Evolutionary conservation across 352 stramenopile species (phyloP).

Genomic region (Achlya hypogyna): DNA sequence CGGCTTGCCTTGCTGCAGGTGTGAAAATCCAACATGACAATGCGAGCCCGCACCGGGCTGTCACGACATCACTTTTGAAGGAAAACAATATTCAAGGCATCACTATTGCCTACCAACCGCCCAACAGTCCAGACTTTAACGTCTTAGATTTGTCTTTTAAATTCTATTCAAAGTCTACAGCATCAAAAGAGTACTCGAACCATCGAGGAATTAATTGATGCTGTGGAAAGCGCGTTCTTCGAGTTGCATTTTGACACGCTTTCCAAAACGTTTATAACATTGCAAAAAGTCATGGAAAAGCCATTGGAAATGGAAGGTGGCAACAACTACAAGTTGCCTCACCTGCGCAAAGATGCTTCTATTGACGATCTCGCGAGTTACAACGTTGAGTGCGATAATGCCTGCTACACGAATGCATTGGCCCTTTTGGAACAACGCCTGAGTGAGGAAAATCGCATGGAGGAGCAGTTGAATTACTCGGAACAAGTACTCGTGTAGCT

Average conservation of each 20-base stretch:
- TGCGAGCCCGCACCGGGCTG: neutral
- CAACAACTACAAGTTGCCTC: too few species aligned
- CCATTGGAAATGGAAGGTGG: too few species aligned
- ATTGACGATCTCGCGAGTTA: too few species aligned
- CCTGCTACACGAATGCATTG: too few species aligned
- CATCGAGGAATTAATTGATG: constrained; percentile 7
- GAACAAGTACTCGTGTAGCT: too few species aligned
- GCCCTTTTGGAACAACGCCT: too few species aligned
- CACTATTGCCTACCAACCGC: neutral
- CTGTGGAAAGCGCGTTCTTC: constrained; percentile 16
- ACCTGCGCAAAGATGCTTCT: too few species aligned
- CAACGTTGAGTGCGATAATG: too few species aligned
- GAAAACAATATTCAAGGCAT: neutral
- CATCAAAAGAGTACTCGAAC: neutral
- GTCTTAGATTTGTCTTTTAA: constrained; percentile 9
- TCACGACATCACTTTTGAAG: neutral
- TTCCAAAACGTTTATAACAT: too few species aligned
- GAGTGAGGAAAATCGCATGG: too few species aligned
- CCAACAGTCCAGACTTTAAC: constrained; percentile 5
- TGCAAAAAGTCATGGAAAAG: too few species aligned
- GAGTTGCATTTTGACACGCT: constrained; percentile 19
- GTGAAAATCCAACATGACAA: constrained; percentile 1
- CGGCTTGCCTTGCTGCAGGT: neutral
- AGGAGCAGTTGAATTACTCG: too few species aligned
- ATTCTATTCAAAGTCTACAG: constrained; percentile 6